phyloP scores from a whole-genome alignment of 306 rosid genomes.

The Corylus americana region DNA sequence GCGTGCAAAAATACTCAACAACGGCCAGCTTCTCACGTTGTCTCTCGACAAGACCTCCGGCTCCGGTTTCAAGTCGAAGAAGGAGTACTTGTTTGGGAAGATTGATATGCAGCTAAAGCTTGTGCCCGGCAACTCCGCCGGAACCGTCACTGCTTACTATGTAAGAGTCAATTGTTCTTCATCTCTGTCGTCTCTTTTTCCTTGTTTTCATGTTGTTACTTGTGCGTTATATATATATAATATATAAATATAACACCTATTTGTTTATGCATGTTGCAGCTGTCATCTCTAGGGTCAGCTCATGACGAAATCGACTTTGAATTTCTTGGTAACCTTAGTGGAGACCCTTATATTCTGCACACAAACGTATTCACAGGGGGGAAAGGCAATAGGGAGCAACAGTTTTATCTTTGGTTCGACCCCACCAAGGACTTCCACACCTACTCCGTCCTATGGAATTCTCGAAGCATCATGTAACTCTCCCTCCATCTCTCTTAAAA shows the following conservation, averaged over 20 bases:
- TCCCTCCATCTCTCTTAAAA: neutral
- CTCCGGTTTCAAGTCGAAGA: conserved; percentile 47
- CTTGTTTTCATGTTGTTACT: neutral
- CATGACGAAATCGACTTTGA: conserved; percentile 72
- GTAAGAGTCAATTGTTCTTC: conserved; percentile 24
- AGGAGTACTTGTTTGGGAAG: conserved; percentile 57
- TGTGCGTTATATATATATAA: neutral
- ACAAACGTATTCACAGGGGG: conserved; percentile 59
- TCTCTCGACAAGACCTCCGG: conserved; percentile 56
- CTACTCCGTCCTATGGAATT: conserved; percentile 68
- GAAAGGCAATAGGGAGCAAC: conserved; percentile 63
- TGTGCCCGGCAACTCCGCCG: conserved; percentile 69
- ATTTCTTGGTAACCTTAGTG: conserved; percentile 66
- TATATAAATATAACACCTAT: neutral
- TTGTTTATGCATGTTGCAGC: conserved; percentile 29
- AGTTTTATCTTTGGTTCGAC: conserved; percentile 68
- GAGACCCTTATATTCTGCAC: conserved; percentile 67
- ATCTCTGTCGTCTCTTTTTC: neutral
- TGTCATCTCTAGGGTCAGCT: conserved; percentile 49
- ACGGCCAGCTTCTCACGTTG: conserved; percentile 44
- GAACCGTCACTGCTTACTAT: conserved; percentile 59
- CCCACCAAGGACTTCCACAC: conserved; percentile 74
- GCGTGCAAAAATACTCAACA: conserved; percentile 46
- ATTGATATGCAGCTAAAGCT: conserved; percentile 69
- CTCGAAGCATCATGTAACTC: conserved; percentile 57